Evolutionary conservation across 2,329 filamentous ascomycete genomes (phyloP).

Genomic region (Geoglossum cookeanum): DNA sequence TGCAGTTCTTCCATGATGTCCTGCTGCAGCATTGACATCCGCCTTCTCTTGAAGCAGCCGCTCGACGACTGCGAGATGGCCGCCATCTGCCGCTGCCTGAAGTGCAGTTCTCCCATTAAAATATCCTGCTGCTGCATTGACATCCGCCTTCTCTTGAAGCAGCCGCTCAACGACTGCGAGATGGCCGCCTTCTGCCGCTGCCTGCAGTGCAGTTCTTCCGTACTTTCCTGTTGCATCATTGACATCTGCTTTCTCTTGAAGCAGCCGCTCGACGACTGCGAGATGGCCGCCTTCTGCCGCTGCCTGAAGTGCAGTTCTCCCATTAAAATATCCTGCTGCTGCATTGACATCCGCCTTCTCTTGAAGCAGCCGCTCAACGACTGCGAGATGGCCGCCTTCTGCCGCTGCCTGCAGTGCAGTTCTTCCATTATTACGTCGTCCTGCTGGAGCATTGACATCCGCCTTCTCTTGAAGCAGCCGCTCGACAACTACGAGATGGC

Average conservation of each 20-base stretch:
- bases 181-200: neutral
- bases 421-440: too few species aligned
- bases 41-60: neutral
- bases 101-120: neutral
- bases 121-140: constrained; percentile 1
- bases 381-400: neutral
- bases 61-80: too few species aligned
- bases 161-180: neutral
- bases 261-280: constrained; percentile 7
- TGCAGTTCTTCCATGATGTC: neutral
- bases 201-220: neutral
- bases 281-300: constrained; percentile 5
- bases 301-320: too few species aligned
- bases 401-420: neutral
- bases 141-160: neutral
- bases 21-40: neutral
- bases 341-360: neutral
- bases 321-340: too few species aligned
- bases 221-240: neutral
- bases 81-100: too few species aligned
- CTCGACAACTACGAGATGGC: neutral
- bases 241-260: neutral
- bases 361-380: constrained; percentile 6
- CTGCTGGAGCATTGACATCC: too few species aligned
- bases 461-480: neutral